phyloP scores from a whole-genome alignment of 228 moss, liverwort and hornwort species.

The Sphagnum fallax region DNA sequence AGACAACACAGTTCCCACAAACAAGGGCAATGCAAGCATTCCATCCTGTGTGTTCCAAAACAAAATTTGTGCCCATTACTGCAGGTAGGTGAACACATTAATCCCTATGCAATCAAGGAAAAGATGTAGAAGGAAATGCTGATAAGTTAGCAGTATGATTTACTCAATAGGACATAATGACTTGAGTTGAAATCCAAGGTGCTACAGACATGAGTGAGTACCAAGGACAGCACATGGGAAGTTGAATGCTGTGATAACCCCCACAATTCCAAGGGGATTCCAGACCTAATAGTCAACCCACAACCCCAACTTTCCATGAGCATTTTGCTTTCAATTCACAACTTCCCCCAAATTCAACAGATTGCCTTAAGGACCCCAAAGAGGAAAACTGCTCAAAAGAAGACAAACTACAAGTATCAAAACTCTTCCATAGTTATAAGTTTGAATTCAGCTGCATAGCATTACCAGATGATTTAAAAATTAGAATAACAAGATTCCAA shows the following conservation, averaged over 20 bases:
- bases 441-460: too few species aligned
- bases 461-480: too few species aligned
- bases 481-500: too few species aligned
- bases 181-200: too few species aligned
- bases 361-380: too few species aligned
- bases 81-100: too few species aligned
- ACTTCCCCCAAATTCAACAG: neutral
- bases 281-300: slow-evolving; percentile 47
- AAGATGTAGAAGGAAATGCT: too few species aligned
- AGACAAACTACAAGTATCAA: neutral
- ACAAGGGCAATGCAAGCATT: slow-evolving; percentile 93
- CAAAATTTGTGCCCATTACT: too few species aligned
- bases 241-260: slow-evolving; percentile 94
- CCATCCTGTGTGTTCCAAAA: slow-evolving; percentile 57
- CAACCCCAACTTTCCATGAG: neutral
- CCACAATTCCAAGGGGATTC: slow-evolving; percentile 96
- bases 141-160: too few species aligned
- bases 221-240: slow-evolving; percentile 98
- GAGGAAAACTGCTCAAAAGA: too few species aligned
- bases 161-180: too few species aligned
- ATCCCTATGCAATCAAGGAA: neutral
- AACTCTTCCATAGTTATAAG: neutral
- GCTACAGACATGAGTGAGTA: slow-evolving; percentile 10
- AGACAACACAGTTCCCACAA: slow-evolving; percentile 88
- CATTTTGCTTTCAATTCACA: neutral